These are phyloP conservation scores for Lophiostoma macrostomum DNA, from an alignment of 495 filamentous ascomycete species.

Conservation along the genomic window DNA sequence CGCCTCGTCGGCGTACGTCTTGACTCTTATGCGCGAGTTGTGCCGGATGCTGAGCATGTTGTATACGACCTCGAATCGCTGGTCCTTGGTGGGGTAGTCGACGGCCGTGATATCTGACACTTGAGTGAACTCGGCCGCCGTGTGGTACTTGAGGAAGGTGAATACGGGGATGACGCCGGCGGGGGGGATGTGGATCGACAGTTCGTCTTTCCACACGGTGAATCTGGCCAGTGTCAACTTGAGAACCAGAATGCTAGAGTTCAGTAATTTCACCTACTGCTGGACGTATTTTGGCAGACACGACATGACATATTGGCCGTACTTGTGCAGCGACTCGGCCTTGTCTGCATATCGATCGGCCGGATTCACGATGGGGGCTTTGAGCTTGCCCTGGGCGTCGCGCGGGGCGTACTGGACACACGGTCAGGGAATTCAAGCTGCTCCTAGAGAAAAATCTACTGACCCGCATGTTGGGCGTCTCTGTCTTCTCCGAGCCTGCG, in stretches of 20 bases:
- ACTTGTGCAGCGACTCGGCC: constrained; percentile 79
- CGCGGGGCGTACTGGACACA: constrained; percentile 26
- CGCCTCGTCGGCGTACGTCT: constrained; percentile 98
- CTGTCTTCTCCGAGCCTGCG: constrained; percentile 25
- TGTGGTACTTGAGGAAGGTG: constrained; percentile 95
- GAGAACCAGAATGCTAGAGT: background rate
- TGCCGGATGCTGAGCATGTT: constrained; percentile 92
- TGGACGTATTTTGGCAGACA: constrained; percentile 97
- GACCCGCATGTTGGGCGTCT: constrained; percentile 42
- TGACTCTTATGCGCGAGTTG: constrained; percentile 94
- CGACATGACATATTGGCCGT: constrained; percentile 94
- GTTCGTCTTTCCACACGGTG: constrained; percentile 98
- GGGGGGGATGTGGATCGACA: constrained; percentile 88
- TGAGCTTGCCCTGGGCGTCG: constrained; percentile 54
- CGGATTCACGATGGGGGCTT: constrained; percentile 82
- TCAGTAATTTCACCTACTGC: constrained; percentile 56
- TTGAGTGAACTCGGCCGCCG: constrained; percentile 92
- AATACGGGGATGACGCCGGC: constrained; percentile 85
- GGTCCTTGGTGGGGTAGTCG: constrained; percentile 89
- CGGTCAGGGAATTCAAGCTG: constrained; percentile 1
- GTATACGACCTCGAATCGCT: constrained; percentile 98
- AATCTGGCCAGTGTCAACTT: constrained; percentile 47
- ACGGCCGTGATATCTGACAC: constrained; percentile 88
- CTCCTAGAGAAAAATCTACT: background rate
- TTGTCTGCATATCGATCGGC: constrained; percentile 86